Base-by-base conservation (phyloP, 805 yeast genomes). In the Candida sanyiensis region DNA sequence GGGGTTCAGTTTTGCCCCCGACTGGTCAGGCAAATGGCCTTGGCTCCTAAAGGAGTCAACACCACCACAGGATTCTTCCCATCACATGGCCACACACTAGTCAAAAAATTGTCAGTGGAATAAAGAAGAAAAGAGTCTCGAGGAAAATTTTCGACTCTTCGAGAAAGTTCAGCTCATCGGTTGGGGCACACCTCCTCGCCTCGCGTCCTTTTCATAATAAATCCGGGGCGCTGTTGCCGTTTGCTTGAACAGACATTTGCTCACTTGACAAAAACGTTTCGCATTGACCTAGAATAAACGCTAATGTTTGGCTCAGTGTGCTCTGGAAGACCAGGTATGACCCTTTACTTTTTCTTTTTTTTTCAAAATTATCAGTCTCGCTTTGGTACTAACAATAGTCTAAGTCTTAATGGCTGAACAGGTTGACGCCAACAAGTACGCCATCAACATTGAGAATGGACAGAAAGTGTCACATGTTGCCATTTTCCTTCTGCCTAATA, bases 401-500 rank as follows among this genome's bases (percentile, higher is more conserved):
- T 8, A 9, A 29, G 68, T 70, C 10, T 64, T 59, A 29, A 33
- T 68, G 27, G 83, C 84, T 0, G 68, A 70, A 40, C 94, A 83
- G 50, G 77, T 87, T 6, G 90, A 80, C 27, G 65, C 71, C 7
- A 69, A 73, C 43, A 83, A 84, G 50, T 85, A 75, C 53, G 80
- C 82, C 3, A 69, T 83, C 34, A 69, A 64, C 25, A 74, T 84
- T 20, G 70, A 72, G 37, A 75, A 78, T 49, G 84, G 87, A 0
- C 65, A 81, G 7, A 72, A 70, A 33, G 70, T 83, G 30, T 82
- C 88, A 32, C 95, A 87, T 57, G 69, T 93, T 28, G 83, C 95
- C 1, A 66, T 93, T 4, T 93, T 93, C 57, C 63, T 89, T 35
- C 69, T 93, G 1, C 98, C 99, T 0, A 85, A 86, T 46, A 74